phyloP scores from a whole-genome alignment of 129 eudicot species.

The Mikania micrantha region DNA sequence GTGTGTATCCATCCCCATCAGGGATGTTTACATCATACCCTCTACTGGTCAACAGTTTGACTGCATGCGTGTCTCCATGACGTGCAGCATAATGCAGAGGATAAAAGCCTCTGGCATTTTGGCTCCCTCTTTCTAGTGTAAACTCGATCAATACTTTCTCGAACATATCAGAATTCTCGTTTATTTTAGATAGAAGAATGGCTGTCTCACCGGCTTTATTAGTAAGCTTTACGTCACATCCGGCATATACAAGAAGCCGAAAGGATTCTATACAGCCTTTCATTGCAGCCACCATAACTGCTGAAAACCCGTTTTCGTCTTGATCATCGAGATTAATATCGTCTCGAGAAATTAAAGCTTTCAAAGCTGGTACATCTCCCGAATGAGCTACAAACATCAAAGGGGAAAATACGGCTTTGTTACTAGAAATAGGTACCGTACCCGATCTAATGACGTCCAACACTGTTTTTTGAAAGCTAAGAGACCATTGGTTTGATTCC shows the following conservation, averaged over 20 bases:
- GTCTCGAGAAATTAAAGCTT: constrained; percentile 35
- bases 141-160: constrained; percentile 82
- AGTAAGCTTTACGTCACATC: constrained; percentile 57
- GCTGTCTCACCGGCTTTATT: constrained; percentile 68
- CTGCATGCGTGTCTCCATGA: constrained; percentile 63
- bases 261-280: constrained; percentile 77
- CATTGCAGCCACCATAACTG: constrained; percentile 73
- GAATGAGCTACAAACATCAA: constrained; percentile 54
- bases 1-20: constrained; percentile 80
- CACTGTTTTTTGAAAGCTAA: constrained; percentile 47
- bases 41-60: constrained; percentile 38
- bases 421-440: constrained; percentile 47
- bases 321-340: constrained; percentile 49
- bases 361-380: constrained; percentile 56
- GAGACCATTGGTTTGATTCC: constrained; percentile 40
- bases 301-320: constrained; percentile 74
- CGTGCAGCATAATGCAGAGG: constrained; percentile 89
- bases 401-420: constrained; percentile 48
- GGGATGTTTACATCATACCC: constrained; percentile 75
- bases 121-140: constrained; percentile 62
- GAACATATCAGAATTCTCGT: constrained; percentile 44
- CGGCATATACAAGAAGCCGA: constrained; percentile 73
- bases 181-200: constrained; percentile 41
- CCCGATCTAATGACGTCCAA: constrained; percentile 46
- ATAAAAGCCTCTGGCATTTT: constrained; percentile 57